Evolutionary conservation across 2,329 filamentous ascomycete genomes (phyloP), one percentile per base, ranked within the genome.

Genomic region (Fusarium oxysporum): DNA sequence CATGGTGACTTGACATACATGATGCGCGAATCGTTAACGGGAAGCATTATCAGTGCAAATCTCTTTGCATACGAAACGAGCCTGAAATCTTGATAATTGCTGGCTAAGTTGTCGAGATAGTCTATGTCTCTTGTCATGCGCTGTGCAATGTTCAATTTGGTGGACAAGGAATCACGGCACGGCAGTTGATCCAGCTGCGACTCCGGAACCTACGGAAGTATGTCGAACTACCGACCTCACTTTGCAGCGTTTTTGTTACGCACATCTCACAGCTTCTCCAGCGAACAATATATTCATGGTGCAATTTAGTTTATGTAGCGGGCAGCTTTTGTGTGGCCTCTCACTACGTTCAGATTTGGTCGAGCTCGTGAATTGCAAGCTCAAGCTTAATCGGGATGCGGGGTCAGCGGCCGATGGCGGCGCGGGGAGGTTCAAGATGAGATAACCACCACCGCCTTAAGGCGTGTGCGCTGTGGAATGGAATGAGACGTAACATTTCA

Each of bases 281-380:
- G 14, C 11, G 8, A 17, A 50, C 16, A 7, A 33, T 3, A 5
- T 1, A 5, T 5, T 14, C 8, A 3, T 1, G 16, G 16, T 1
- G 8, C 8, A 9, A 2, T 10, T 13, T 19, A 19, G 4, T 7
- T 11, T 14, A 4, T 14, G 8, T 23, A 23, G 11, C n/a, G 11
- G 8, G 30, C 11, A 14, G 16, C 3, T 5, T 23, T 33, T 6
- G 7, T 12, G 8, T 28, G 13, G 5, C 3, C 13, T 53, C 50
- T 12, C 33, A 10, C 1, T 28, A 0, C 1, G 10, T 7, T 14
- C 6, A 53, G 8, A 4, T 21, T 21, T 28, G 19, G 14, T 37
- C 8, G 3, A 37, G 32, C 13, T 12, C 6, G 3, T 37, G 8
- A 35, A 25, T 1, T 11, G 32, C 17, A 37, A 25, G 23, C 8